These are phyloP conservation scores for Clonostachys byssicola DNA, from an alignment of 2,329 filamentous ascomycete genomes.

Conservation along the genomic window DNA sequence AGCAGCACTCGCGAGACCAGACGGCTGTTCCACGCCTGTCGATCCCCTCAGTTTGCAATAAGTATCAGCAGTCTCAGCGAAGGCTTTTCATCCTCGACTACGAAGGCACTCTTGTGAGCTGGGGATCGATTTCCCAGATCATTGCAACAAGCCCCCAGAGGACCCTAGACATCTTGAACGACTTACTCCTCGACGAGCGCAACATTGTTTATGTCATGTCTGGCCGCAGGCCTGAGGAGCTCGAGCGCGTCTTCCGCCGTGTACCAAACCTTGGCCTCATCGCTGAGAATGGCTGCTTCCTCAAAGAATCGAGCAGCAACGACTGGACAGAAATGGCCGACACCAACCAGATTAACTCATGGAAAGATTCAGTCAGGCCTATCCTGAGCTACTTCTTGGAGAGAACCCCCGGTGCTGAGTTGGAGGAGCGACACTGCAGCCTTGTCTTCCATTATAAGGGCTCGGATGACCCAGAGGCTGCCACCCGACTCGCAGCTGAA, in stretches of 20 bases:
- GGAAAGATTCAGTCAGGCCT: conserved; percentile 79
- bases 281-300: conserved; percentile 90
- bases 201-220: conserved; percentile 96
- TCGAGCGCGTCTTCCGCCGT: conserved; percentile 79
- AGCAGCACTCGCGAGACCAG: conserved; percentile 81
- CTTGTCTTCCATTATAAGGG: conserved; percentile 87
- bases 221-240: conserved; percentile 78
- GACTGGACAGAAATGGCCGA: conserved; percentile 79
- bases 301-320: conserved; percentile 64
- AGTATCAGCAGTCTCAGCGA: conserved; percentile 62
- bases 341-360: conserved; percentile 61
- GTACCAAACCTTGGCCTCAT: conserved; percentile 84
- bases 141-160: conserved; percentile 81
- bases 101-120: conserved; percentile 86
- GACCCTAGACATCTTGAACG: conserved; percentile 77
- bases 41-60: conserved; percentile 55
- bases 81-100: conserved; percentile 90
- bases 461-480: conserved; percentile 71
- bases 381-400: conserved; percentile 90
- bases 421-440: conserved; percentile 90
- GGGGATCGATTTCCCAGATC: conserved; percentile 79
- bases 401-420: conserved; percentile 79
- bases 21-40: conserved; percentile 84
- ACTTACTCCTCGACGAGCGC: conserved; percentile 72
- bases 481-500: conserved; percentile 77